Evolutionary conservation across 495 filamentous ascomycete genomes (phyloP), one percentile per base, ranked within the genome.

Genomic region (Xylaria bambusicola): DNA sequence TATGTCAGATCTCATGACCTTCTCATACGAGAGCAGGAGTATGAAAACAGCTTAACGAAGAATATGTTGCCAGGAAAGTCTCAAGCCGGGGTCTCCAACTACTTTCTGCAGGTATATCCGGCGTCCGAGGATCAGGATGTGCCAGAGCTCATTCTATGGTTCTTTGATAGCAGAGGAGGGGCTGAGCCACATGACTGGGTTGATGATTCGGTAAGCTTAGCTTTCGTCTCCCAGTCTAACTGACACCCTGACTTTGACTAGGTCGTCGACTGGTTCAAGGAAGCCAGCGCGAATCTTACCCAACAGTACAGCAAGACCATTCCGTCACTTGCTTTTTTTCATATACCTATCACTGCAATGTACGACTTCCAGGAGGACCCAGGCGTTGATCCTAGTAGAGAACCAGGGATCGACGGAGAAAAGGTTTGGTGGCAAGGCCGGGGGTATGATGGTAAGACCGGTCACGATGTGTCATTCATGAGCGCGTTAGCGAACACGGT

Each of bases 121-220:
- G 31, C 42, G 3, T 41, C 38, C n/a, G 38, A 12, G 20, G 46
- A 24, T 8, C 38, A 15, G 46, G 31, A 41, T 44, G 45, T 31
- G 15, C 53, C 53, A 33, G 63, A 66, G 3, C 65, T 81, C 17
- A 61, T 87, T 12, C 66, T 86, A 12, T 87, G 82, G 82, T 86
- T 86, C 67, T 86, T 87, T 58, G 84, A 87, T 59, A 76, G 71
- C 45, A 74, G 75, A 31, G 84, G 83, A 18, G 84, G 84, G n/a
- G 38, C 7, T 41, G 38, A 41, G 38, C 38, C 38, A 6, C 38
- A 41, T 41, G 38, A 41, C 38, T 41, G 38, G 38, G 38, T 41
- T 17, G 38, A 41, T 15, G 38, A 41, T 17, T 41, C 38, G 13
- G 38, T 41, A 41, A 41, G n/a, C 5, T 41, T 41, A 6, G 38